Base-by-base conservation (phyloP, 1,284 basidiomycete species). In the Omphalotus olearius region DNA sequence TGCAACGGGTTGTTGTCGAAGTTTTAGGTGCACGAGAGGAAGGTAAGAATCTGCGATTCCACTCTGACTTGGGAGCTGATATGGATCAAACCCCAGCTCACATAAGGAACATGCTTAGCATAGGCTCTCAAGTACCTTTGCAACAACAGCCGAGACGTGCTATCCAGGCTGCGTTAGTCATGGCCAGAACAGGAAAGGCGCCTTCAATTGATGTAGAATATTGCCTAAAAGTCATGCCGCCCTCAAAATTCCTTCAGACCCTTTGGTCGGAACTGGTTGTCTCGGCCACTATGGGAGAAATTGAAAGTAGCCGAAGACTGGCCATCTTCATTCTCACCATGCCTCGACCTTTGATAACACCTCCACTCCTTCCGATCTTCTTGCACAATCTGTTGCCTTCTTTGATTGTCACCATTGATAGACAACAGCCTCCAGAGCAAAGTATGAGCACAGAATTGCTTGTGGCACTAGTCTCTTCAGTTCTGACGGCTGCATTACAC, bases 321-420 rank as follows among this genome's bases (percentile, higher is more conserved):
- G 79, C 80, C 35, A 81, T 82, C 0, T 85, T 82, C 63, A 75
- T 82, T 35, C 71, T 91, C 35, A 76, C 79, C 33, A 78, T 72
- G 57, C 84, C 83, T 44, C 78, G 75, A 39, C 68, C 65, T 36
- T 62, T 74, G 14, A 69, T 66, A 42, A 70, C 72, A 1, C 81
- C 83, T 4, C 85, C 85, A 0, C 71, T 91, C 9, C 69, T 91
- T 20, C 86, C 86, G 0, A 74, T 88, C 35, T 91, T 90, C 65
- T 61, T 88, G 53, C 80, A 87, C 63, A 69, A 77, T 45, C 64
- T 85, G 13, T 63, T 86, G 9, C 88, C 87, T 6, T 70, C 72
- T 10, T 61, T 89, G 43, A 75, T 89, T 45, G 64, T 70, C 1
- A 58, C 64, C 5, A 74, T 85, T 46, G 87, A 90, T 60, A 67